phyloP scores from a whole-genome alignment of 1,284 basidiomycete genomes.

The Hymenochaete sp. region DNA sequence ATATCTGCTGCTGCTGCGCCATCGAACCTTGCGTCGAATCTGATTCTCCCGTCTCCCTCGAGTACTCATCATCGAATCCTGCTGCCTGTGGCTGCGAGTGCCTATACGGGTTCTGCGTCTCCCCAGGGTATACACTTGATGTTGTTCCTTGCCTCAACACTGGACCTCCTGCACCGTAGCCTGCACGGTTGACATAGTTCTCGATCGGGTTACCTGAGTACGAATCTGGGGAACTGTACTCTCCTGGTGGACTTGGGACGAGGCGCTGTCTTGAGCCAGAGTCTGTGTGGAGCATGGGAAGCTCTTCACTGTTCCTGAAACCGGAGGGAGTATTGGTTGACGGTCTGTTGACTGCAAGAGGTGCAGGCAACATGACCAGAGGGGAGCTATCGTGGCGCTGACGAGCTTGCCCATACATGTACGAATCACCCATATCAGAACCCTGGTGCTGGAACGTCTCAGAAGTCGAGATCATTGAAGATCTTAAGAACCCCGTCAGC shows the following conservation, averaged over 20 bases:
- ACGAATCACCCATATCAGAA: constrained; percentile 56
- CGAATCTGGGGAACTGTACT: constrained; percentile 26
- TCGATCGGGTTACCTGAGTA: constrained; percentile 29
- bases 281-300: constrained; percentile 43
- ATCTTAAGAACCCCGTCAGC: constrained; percentile 34
- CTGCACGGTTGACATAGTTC: constrained; percentile 34
- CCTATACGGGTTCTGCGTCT: constrained; percentile 46
- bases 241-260: constrained; percentile 44
- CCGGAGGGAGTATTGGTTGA: constrained; percentile 42
- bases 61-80: constrained; percentile 32
- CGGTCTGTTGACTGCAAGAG: constrained; percentile 43
- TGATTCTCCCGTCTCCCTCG: constrained; percentile 16
- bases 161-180: constrained; percentile 24
- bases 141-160: constrained; percentile 35
- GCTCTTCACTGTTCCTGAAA: constrained; percentile 58
- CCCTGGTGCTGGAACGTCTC: constrained; percentile 58
- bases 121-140: constrained; percentile 36
- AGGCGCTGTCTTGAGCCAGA: constrained; percentile 52
- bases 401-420: constrained; percentile 33
- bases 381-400: constrained; percentile 59
- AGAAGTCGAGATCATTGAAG: constrained; percentile 69
- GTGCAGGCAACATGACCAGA: constrained; percentile 61
- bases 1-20: constrained; percentile 21
- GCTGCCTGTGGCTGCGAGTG: constrained; percentile 30
- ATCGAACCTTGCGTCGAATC: constrained; percentile 14